Percentiles rank a stretch among this genome's conserved stretches.
These are phyloP conservation scores for Heritiera littoralis DNA, from an alignment of 345 rosid genomes.

Conservation along the genomic window DNA sequence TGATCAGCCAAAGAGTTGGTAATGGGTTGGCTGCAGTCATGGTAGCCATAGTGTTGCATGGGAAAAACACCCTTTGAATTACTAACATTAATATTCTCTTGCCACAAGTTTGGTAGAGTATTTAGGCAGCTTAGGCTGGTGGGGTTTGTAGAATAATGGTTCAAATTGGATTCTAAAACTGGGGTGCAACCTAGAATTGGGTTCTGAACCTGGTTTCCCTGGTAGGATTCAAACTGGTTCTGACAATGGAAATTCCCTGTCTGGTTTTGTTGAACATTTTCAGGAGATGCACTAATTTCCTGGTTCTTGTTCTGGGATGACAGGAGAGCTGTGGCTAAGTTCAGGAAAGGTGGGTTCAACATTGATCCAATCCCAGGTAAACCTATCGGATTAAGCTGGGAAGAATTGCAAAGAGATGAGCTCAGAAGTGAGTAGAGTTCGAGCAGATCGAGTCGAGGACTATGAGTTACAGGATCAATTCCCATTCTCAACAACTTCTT, in stretches of 20 bases:
- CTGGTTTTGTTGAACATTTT: conserved; percentile 19
- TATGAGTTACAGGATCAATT: conserved; percentile 83
- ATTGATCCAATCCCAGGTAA: conserved; percentile 36
- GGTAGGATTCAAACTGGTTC: conserved; percentile 25
- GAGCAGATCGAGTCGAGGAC: conserved; percentile 68
- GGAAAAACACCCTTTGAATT: conserved; percentile 3
- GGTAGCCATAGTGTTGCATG: not conserved
- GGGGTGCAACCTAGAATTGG: conserved; percentile 30
- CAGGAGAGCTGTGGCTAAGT: conserved; percentile 27
- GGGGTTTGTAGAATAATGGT: conserved; percentile 25
- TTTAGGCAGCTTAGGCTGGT: not conserved
- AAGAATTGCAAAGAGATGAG: conserved; percentile 37
- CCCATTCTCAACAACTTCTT: conserved; percentile 74
- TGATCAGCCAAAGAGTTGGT: not conserved
- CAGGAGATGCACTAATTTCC: not conserved
- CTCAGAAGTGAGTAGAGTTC: conserved; percentile 43
- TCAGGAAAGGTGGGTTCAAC: conserved; percentile 29
- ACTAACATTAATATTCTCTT: not conserved
- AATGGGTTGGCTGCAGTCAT: not conserved
- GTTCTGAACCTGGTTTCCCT: conserved; percentile 26
- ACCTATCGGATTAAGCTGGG: conserved; percentile 36
- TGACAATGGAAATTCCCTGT: conserved; percentile 23
- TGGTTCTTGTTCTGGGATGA: conserved; percentile 27
- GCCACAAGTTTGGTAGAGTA: conserved; percentile 26
- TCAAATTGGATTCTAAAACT: conserved; percentile 23